Evolutionary conservation across 2,329 filamentous ascomycete species (phyloP).

Genomic region (Botrytis byssoidea): DNA sequence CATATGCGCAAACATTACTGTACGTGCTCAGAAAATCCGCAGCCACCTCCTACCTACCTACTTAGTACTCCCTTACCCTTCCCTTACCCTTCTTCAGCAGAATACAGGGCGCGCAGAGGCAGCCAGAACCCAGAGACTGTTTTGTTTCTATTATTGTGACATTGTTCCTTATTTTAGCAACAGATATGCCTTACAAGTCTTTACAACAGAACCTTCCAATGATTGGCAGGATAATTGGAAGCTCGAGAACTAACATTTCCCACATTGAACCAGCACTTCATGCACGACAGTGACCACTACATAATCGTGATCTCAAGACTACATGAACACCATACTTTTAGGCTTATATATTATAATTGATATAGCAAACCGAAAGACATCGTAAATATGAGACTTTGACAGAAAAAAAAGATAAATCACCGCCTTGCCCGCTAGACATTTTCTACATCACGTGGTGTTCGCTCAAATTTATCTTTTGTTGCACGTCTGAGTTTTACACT

Average conservation of each 20-base stretch:
- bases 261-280: background rate
- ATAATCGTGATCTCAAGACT: background rate
- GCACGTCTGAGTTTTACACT: background rate
- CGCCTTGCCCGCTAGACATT: background rate
- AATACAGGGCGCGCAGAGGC: too few relatives aligned
- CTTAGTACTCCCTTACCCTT: background rate
- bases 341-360: background rate
- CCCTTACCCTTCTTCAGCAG: background rate
- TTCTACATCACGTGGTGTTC: background rate
- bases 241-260: background rate
- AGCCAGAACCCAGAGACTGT: background rate
- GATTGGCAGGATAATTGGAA: too few relatives aligned
- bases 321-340: background rate
- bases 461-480: background rate
- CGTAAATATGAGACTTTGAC: background rate
- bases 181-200: background rate
- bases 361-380: background rate
- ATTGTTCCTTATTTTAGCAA: background rate
- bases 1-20: background rate
- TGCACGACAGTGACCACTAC: background rate
- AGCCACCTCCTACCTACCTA: background rate
- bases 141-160: too few relatives aligned
- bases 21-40: background rate
- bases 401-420: background rate
- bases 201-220: too few relatives aligned